These are phyloP conservation scores for Penicillium sp. DNA, from an alignment of 2,329 filamentous ascomycete species.

Conservation along the genomic window DNA sequence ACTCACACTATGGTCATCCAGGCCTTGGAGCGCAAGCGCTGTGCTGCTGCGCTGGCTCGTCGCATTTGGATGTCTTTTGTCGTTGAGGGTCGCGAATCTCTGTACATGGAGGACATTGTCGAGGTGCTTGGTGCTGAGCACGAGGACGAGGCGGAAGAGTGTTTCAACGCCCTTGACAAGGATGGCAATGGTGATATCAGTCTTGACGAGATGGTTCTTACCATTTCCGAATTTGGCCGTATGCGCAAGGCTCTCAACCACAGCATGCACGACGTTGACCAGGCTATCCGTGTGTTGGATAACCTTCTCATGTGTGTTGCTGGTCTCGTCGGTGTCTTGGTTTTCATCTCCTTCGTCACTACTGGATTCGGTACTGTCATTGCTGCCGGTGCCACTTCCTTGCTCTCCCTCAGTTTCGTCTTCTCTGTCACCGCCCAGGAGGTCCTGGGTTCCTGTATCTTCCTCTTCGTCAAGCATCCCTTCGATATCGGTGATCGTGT, in stretches of 20 bases:
- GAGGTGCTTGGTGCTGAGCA: conserved; percentile 82
- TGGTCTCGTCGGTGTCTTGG: conserved; percentile 76
- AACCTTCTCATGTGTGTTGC: conserved; percentile 81
- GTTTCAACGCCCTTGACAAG: conserved; percentile 76
- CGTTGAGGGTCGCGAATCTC: conserved; percentile 78
- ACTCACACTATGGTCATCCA: conserved; percentile 87
- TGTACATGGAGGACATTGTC: conserved; percentile 77
- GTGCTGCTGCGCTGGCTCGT: conserved; percentile 88
- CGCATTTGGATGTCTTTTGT: conserved; percentile 99
- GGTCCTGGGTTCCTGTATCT: conserved; percentile 96
- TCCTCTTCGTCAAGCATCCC: conserved; percentile 97
- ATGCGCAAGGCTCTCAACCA: conserved; percentile 85
- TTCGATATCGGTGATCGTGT: conserved; percentile 95
- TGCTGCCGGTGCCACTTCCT: conserved; percentile 84
- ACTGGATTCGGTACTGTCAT: conserved; percentile 81
- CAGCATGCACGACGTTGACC: conserved; percentile 96
- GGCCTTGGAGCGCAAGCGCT: conserved; percentile 79
- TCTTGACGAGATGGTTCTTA: conserved; percentile 91
- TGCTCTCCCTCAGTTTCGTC: conserved; percentile 95
- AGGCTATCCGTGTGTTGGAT: conserved; percentile 89
- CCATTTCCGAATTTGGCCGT: conserved; percentile 78
- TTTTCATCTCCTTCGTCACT: conserved; percentile 90
- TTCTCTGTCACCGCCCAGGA: conserved; percentile 92
- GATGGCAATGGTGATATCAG: conserved; percentile 94
- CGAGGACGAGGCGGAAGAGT: conserved; percentile 79